Base-by-base conservation (phyloP, 352 stramenopile genomes). In the Phytophthora hybrid region DNA sequence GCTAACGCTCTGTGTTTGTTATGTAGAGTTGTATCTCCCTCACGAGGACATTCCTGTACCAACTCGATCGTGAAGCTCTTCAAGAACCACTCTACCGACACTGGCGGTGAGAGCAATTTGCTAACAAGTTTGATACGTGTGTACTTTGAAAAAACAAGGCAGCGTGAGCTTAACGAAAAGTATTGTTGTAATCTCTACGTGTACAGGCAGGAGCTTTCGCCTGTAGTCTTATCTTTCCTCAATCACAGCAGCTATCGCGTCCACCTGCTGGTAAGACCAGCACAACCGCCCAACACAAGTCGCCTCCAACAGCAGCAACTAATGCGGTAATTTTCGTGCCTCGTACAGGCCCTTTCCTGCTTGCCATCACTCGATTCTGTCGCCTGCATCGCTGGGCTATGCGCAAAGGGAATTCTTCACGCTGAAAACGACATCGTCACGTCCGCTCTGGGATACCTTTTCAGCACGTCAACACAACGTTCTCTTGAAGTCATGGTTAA, bases 31-130 rank as follows among this genome's bases (percentile, higher is more conserved):
- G 19, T 31, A 52, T 77, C 9, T 85, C 72, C 8, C 57, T 82
- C 5, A 62, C 74, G 19, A 76, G 59, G 11, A 81, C 66, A 61
- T 68, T 85, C 39, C 52, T 85, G 19, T 73, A 79, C 51, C 72
- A 71, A 67, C 60, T 82, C 16, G 62, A 79, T 23, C 29, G 37
- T 31, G 46, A 34, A 61, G 8, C 32, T 41, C 44, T 37, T 37
- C 58, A 80, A 63, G 32, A 56, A 34, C 31, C 53, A 11, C 49
- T 85, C 18, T 57, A 66, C 65, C 63, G 29, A 54, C 52, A 73
- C 46, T 85, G 75, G 75, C 63, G 78, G 78, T 85, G 55, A 61
- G 63, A 57, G 32, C 26, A n/a, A 18, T 2, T 56, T 52, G 13
- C 58, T 13, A 19, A 41, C n/a, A 44, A n/a, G 16, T 60, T 26